Evolutionary conservation across 345 rosid genomes (phyloP), one percentile per base, ranked within the genome.

Genomic region (Sisymbrium irio): DNA sequence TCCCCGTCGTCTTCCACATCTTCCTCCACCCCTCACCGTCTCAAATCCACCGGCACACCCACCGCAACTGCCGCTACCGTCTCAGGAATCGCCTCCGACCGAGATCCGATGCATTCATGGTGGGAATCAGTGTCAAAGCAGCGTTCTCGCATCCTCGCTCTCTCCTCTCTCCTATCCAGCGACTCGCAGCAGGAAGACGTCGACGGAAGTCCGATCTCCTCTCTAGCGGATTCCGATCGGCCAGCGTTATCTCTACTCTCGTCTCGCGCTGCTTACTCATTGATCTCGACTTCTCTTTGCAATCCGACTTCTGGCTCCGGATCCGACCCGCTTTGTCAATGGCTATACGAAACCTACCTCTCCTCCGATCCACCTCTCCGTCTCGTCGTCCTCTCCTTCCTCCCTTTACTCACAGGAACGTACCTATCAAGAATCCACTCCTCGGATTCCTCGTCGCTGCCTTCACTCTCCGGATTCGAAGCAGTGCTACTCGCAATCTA

Each of bases 101-200:
- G 72, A 42, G 91, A 88, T 69, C 88, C 89, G 10, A 84, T 89
- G 88, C 97, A 95, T 64, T 88, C 99, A 2, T 92, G 97, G 97
- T 95, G 97, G 97, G 99, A 95, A 76, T 86, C 98, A 49, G 80
- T 95, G 72, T 95, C 99, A 49, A 95, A 88, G 65, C 85, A 87
- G 84, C 99, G 97, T 17, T 73, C 98, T 50, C 89, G 86, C 33
- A 87, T 95, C 65, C 90, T 92, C 50, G 68, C 96, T 4, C 89
- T 95, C 7, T 85, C 97, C 20, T 56, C 86, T 33, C 77, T 92
- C 67, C 85, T 95, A 72, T 82, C 91, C 0, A 55, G 66, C 27
- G 66, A 22, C 28, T 14, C 54, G 12, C 41, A 50, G 28, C 14
- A 18, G n/a, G 75, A 37, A 44, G 5, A 42, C 68, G 61, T 37